Conservation (phyloP, 768 basidiomycete species). For the Leucosporidium yakuticum region DNA sequence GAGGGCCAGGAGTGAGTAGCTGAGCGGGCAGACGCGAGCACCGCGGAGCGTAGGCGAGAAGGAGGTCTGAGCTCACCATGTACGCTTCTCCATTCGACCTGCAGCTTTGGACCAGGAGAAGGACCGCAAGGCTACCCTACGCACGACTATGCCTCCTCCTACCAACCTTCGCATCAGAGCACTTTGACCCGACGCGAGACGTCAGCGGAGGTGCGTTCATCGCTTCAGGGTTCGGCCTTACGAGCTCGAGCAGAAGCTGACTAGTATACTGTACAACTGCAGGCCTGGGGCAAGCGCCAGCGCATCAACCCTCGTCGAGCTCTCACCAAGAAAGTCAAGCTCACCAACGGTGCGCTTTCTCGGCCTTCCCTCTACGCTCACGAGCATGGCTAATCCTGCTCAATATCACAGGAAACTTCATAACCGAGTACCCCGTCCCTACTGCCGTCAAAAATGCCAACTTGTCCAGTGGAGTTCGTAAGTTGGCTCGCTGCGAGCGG, state of each 20-base stretch:
- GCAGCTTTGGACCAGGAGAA: not conserved
- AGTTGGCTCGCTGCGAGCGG: not conserved
- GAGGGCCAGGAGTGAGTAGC: slow-evolving; percentile 23
- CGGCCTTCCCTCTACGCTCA: not conserved
- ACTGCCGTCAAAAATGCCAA: slow-evolving; percentile 37
- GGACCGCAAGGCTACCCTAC: slow-evolving; percentile 6
- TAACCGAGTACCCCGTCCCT: slow-evolving; percentile 37
- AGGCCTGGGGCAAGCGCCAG: slow-evolving; percentile 38
- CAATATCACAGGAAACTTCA: slow-evolving; percentile 39
- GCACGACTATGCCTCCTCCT: not conserved
- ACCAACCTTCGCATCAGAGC: not conserved
- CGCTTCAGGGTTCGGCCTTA: not conserved
- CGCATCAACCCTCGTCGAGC: slow-evolving; percentile 35
- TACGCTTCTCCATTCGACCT: slow-evolving; percentile 1
- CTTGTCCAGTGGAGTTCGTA: slow-evolving; percentile 26
- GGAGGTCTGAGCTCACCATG: no score
- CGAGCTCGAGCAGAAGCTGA: not conserved
- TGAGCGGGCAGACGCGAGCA: no score
- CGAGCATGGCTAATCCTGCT: not conserved
- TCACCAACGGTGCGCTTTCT: slow-evolving; percentile 64
- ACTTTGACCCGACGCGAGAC: slow-evolving; percentile 21
- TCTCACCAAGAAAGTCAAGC: slow-evolving; percentile 78
- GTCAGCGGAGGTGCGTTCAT: slow-evolving; percentile 19
- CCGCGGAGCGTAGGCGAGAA: no score
- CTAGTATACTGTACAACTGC: not conserved